Percentiles rank a stretch among this genome's conserved stretches.
Evolutionary conservation across 148 eudicot species (phyloP).

Genomic region (Vaccinium macrocarpon): DNA sequence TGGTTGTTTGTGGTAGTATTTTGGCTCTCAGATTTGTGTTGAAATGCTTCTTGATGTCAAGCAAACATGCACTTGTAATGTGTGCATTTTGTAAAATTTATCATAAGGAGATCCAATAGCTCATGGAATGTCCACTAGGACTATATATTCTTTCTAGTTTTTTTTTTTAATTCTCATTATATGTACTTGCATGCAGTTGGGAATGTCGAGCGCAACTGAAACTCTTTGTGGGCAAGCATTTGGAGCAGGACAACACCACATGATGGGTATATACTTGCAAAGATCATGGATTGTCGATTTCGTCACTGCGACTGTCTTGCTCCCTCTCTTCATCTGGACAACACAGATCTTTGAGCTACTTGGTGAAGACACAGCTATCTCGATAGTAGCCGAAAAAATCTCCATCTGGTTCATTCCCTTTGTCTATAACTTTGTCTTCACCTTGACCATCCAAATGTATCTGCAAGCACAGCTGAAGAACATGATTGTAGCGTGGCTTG

Average conservation of each 20-base stretch:
- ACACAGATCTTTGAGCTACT: constrained; percentile 45
- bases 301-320: constrained; percentile 37
- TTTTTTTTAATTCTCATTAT: not conserved
- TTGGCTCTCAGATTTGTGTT: not conserved
- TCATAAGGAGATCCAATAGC: not conserved
- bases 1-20: not conserved
- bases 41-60: not conserved
- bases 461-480: constrained; percentile 73
- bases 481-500: constrained; percentile 44
- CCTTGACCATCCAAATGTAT: constrained; percentile 58
- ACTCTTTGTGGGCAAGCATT: constrained; percentile 77
- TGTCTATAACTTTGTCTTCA: constrained; percentile 36
- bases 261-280: constrained; percentile 73
- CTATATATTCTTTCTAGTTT: not conserved
- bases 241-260: constrained; percentile 63
- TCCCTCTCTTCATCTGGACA: constrained; percentile 51
- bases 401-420: constrained; percentile 64
- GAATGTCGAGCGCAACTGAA: constrained; percentile 74
- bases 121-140: not conserved
- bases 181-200: constrained; percentile 36
- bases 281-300: constrained; percentile 61
- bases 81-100: not conserved
- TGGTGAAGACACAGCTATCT: constrained; percentile 42
- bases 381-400: constrained; percentile 36
- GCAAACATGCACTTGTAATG: not conserved